Evolutionary conservation across 139 green algal genomes (phyloP).

Genomic region (Chlamydomonas sp.): DNA sequence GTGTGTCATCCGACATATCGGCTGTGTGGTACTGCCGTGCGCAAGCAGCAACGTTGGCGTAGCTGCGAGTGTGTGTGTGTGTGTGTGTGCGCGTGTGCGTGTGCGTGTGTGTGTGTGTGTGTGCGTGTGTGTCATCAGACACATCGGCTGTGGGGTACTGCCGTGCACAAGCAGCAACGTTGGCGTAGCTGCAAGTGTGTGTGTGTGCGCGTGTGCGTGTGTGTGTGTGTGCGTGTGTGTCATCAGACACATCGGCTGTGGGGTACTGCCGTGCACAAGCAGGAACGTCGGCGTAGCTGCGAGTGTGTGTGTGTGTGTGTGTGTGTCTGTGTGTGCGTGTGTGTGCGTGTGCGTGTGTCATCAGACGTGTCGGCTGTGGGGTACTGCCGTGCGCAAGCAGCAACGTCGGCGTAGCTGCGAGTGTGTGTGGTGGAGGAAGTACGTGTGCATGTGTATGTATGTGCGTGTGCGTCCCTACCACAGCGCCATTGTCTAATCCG

Average conservation of each 20-base stretch:
- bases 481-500: too few species aligned
- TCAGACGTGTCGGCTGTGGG: slow-evolving; percentile 14
- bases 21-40: too few species aligned
- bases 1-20: too few species aligned
- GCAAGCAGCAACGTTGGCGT: too few species aligned
- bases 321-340: slow-evolving; percentile 1
- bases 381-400: slow-evolving; percentile 38
- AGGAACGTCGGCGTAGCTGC: slow-evolving; percentile 36
- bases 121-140: not conserved
- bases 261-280: slow-evolving; percentile 38
- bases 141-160: not conserved
- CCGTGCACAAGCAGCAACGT: not conserved
- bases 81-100: slow-evolving; percentile 7
- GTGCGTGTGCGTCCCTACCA: not conserved
- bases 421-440: not conserved
- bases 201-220: slow-evolving; percentile 6
- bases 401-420: slow-evolving; percentile 32
- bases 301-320: not conserved
- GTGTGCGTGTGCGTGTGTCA: not conserved
- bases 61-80: slow-evolving; percentile 23
- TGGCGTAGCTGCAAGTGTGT: not conserved
- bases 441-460: not conserved
- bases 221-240: not conserved
- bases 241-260: slow-evolving; percentile 3
- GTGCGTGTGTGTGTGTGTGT: slow-evolving; percentile 12